A percentile compares a stretch with the other conserved stretches of the same genome.
These are phyloP conservation scores for Epichloe uncinata DNA, from an alignment of 2,329 filamentous ascomycete genomes.

Conservation along the genomic window DNA sequence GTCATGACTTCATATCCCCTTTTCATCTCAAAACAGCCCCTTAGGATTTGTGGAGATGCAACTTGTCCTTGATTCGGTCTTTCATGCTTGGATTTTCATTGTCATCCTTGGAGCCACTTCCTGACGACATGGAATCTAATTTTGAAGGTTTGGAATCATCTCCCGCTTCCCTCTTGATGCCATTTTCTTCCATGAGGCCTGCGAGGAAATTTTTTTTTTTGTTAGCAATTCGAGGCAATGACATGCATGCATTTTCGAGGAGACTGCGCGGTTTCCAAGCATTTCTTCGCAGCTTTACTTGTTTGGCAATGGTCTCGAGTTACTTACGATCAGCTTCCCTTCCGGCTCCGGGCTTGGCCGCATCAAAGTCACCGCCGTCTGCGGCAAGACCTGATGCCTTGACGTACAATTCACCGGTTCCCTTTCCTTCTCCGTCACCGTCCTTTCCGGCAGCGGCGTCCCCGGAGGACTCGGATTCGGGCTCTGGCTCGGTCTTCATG, in stretches of 20 bases:
- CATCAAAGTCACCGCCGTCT: conserved; percentile 57
- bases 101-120: conserved; percentile 9
- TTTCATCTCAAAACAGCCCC: background rate
- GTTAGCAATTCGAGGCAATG: too few species aligned
- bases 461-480: background rate
- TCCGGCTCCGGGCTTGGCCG: conserved; percentile 48
- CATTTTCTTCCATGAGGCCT: conserved; percentile 24
- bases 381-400: conserved; percentile 44
- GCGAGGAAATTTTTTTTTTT: background rate
- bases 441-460: conserved; percentile 1
- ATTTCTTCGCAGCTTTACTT: background rate
- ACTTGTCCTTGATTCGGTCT: conserved; percentile 56
- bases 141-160: conserved; percentile 1
- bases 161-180: conserved; percentile 11
- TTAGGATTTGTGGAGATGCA: conserved; percentile 33
- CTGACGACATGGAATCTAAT: conserved; percentile 5
- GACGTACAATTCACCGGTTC: conserved; percentile 43
- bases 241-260: too few species aligned
- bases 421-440: conserved; percentile 19
- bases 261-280: background rate
- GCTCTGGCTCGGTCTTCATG: background rate
- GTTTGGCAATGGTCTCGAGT: background rate
- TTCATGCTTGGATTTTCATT: conserved; percentile 39
- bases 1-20: background rate
- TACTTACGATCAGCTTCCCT: conserved; percentile 51